These are phyloP conservation scores for Diplocarpon mali DNA, from an alignment of 2,329 filamentous ascomycete genomes.

Conservation along the genomic window DNA sequence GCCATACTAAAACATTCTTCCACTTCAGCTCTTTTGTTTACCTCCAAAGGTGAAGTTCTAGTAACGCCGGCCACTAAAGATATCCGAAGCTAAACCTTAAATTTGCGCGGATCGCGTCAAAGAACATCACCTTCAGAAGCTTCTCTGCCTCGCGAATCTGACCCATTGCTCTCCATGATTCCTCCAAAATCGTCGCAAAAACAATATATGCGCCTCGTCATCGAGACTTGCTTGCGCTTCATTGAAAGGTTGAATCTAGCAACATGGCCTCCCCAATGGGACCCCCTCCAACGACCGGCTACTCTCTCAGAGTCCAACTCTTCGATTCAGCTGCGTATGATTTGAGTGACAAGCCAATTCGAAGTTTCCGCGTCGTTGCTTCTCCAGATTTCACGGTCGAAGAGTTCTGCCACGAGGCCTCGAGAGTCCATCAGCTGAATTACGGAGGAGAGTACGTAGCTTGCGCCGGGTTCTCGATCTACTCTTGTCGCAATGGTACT, in stretches of 20 bases:
- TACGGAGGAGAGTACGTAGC: constrained; percentile 22
- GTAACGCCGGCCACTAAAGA: background rate
- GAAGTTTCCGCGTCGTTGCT: constrained; percentile 24
- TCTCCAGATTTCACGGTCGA: constrained; percentile 22
- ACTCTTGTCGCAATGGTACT: constrained; percentile 5
- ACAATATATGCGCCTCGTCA: constrained; percentile 1
- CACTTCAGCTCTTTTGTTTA: too few relatives aligned
- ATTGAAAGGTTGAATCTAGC: constrained; percentile 5
- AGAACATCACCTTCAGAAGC: background rate
- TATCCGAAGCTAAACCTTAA: constrained; percentile 7
- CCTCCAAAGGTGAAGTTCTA: background rate
- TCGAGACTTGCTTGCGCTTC: constrained; percentile 7
- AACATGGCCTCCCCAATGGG: constrained; percentile 20
- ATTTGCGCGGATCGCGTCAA: constrained; percentile 1
- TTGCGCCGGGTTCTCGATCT: constrained; percentile 1
- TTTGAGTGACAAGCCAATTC: constrained; percentile 18
- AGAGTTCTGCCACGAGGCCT: constrained; percentile 25
- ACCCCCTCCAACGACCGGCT: constrained; percentile 19
- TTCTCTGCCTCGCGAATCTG: too few relatives aligned
- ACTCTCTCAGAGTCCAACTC: constrained; percentile 25
- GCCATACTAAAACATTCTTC: too few relatives aligned
- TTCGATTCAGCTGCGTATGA: constrained; percentile 18
- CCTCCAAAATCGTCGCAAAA: constrained; percentile 1
- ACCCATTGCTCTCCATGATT: constrained; percentile 4
- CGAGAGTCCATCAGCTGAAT: constrained; percentile 24